phyloP scores from a whole-genome alignment of 352 stramenopile genomes.

The Phytophthora lateralis region DNA sequence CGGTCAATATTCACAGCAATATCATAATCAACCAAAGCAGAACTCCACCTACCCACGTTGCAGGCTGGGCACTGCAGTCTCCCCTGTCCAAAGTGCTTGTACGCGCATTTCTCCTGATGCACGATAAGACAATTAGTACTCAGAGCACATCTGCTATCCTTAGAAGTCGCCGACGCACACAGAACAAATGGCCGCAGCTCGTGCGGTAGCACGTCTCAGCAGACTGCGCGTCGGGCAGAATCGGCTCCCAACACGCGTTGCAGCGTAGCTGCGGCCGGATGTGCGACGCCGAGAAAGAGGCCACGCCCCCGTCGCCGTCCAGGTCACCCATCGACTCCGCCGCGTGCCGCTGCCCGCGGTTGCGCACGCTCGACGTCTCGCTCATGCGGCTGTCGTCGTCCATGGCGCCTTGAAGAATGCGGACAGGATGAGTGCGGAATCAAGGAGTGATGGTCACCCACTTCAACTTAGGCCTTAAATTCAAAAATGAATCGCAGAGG shows the following conservation, averaged over 20 bases:
- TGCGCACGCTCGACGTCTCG: conserved; percentile 70
- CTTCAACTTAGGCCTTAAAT: conserved; percentile 48
- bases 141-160: neutral
- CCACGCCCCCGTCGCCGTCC: conserved; percentile 40
- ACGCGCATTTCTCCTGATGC: conserved; percentile 83
- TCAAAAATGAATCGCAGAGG: conserved; percentile 24
- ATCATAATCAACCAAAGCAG: neutral
- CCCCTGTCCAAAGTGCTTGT: conserved; percentile 79
- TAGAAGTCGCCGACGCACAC: conserved; percentile 28
- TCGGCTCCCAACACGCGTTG: conserved; percentile 78
- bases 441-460: conserved; percentile 48
- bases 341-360: conserved; percentile 38
- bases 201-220: conserved; percentile 84
- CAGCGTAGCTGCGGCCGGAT: conserved; percentile 72
- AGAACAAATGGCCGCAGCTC: conserved; percentile 79
- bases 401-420: conserved; percentile 39
- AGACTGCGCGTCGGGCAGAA: conserved; percentile 63
- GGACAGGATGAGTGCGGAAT: conserved; percentile 12
- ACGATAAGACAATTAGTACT: neutral
- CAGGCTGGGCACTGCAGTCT: conserved; percentile 69
- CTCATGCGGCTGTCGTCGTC: conserved; percentile 74
- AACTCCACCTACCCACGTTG: conserved; percentile 39
- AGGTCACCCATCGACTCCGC: conserved; percentile 47
- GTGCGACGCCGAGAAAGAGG: conserved; percentile 19
- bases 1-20: neutral